Conservation (phyloP, 108 stramenopile genomes). For the Nitzschia sp. region DNA sequence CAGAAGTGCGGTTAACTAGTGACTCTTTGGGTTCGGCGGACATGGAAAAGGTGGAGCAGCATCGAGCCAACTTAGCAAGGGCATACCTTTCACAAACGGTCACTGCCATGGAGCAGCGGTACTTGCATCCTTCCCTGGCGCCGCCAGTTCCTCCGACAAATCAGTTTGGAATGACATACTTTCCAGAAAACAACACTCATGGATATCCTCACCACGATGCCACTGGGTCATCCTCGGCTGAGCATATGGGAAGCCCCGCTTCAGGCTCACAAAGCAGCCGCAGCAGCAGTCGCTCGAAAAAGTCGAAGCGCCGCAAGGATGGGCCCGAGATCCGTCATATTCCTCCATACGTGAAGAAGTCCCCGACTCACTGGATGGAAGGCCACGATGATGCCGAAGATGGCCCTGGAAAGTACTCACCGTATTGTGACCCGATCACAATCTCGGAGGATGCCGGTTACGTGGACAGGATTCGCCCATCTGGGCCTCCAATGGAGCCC, state of each 20-base stretch:
- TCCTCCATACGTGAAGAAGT: not conserved
- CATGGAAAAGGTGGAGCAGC: slow-evolving; percentile 5
- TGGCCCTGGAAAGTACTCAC: not conserved
- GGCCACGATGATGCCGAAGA: not conserved
- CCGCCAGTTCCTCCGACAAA: slow-evolving; percentile 1
- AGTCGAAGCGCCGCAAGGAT: not conserved
- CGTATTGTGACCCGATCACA: slow-evolving; percentile 5
- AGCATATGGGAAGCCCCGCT: not conserved
- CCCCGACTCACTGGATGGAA: slow-evolving; percentile 18
- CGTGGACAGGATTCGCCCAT: slow-evolving; percentile 6
- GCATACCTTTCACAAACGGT: slow-evolving; percentile 11
- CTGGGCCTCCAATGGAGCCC: not conserved
- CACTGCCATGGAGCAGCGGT: slow-evolving; percentile 20
- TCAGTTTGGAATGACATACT: slow-evolving; percentile 1
- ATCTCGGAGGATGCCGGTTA: slow-evolving; percentile 6
- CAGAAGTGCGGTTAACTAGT: not conserved
- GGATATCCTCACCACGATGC: not conserved
- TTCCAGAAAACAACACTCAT: not conserved
- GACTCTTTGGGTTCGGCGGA: not conserved
- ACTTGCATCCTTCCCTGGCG: slow-evolving; percentile 11
- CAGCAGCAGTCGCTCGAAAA: not conserved
- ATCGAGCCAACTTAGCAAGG: not conserved
- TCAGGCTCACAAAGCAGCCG: not conserved
- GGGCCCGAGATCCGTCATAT: slow-evolving; percentile 12
- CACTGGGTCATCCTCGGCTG: not conserved